Conservation (phyloP, 1,284 basidiomycete species). For the Chiua sp. region DNA sequence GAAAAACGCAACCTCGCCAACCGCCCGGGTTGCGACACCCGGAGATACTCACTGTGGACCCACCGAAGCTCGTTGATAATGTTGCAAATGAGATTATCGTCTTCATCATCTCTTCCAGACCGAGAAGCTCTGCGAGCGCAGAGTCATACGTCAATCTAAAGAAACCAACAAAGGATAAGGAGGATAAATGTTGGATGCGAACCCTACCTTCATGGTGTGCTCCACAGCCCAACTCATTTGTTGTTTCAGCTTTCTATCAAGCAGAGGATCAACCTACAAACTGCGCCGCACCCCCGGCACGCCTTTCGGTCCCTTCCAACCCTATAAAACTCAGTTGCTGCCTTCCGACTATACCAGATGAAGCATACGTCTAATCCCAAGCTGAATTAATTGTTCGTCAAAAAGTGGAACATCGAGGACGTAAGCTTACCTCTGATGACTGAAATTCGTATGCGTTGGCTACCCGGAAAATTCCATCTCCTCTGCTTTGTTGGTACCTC, state of each 20-base stretch:
- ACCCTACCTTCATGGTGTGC: constrained; percentile 99
- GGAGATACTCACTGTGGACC: constrained; percentile 78
- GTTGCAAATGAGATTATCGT: constrained; percentile 89
- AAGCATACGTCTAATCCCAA: constrained; percentile 94
- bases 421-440: constrained; percentile 65
- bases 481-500: constrained; percentile 92
- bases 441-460: constrained; percentile 86
- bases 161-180: not conserved
- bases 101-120: constrained; percentile 94
- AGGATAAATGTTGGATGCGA: constrained; percentile 32
- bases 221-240: constrained; percentile 96
- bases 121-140: constrained; percentile 94
- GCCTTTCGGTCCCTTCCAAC: constrained; percentile 89
- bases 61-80: constrained; percentile 95
- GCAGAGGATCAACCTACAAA: constrained; percentile 88
- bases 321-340: constrained; percentile 83
- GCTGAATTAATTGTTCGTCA: constrained; percentile 43
- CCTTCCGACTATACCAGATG: constrained; percentile 99
- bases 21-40: not conserved
- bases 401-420: not conserved
- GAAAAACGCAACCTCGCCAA: not conserved
- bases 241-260: constrained; percentile 76
- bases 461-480: constrained; percentile 93
- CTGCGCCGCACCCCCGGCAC: constrained; percentile 88
- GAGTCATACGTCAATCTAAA: constrained; percentile 87